Conservation (phyloP, 257 asterid species). For the Cruciata laevipes region DNA sequence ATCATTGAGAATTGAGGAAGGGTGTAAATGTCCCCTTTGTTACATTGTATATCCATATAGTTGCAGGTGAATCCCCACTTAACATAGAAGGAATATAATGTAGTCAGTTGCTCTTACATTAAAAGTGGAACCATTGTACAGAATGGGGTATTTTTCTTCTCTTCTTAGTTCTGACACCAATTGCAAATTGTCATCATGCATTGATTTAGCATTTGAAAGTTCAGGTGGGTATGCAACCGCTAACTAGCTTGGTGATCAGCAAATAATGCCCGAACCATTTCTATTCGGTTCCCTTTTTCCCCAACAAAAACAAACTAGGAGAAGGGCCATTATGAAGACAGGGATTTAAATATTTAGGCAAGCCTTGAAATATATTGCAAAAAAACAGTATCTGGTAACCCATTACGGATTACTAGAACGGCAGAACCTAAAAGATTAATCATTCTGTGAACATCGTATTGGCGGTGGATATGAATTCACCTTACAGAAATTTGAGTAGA, state of each 20-base stretch:
- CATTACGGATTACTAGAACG: too few relatives aligned
- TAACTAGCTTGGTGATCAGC: neutral
- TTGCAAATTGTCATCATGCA: neutral
- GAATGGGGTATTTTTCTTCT: neutral
- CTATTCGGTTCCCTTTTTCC: neutral
- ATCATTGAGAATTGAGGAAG: neutral
- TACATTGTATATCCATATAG: neutral
- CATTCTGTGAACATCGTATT: neutral
- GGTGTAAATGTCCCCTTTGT: neutral
- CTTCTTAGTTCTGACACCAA: neutral
- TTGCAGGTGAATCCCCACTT: neutral
- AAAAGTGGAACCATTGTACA: conserved; percentile 2
- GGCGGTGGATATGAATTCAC: neutral
- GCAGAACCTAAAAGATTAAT: neutral
- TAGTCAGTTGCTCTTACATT: neutral
- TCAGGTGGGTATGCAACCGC: neutral
- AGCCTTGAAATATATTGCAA: neutral
- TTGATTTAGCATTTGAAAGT: conserved; percentile 3
- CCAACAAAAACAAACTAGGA: too few relatives aligned
- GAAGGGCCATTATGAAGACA: neutral
- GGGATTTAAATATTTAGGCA: neutral
- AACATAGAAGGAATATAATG: neutral
- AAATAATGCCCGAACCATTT: neutral
- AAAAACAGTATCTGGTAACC: too few relatives aligned
- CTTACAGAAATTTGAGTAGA: neutral